phyloP scores from a whole-genome alignment of 441 rosid species.

The Theobroma grandiflorum region DNA sequence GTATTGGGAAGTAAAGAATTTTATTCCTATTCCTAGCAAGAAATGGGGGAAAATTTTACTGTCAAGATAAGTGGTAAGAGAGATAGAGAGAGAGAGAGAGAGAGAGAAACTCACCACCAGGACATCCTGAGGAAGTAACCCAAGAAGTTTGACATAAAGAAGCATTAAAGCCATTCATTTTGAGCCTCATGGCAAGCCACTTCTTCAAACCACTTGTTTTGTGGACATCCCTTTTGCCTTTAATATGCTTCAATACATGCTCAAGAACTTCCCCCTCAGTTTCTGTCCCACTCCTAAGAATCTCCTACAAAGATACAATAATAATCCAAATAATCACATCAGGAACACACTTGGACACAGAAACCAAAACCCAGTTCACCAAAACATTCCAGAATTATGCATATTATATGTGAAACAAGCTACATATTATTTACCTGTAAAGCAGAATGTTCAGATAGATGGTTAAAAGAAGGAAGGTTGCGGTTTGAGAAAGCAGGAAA shows the following conservation, averaged over 20 bases:
- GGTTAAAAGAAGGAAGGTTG: conserved; percentile 26
- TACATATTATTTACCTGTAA: conserved; percentile 40
- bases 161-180: conserved; percentile 55
- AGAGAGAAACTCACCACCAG: conserved; percentile 47
- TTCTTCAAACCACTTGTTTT: conserved; percentile 38
- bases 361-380: background rate
- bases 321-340: background rate
- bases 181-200: conserved; percentile 48
- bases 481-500: conserved; percentile 32
- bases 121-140: conserved; percentile 55
- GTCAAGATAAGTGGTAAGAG: background rate
- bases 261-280: conserved; percentile 43
- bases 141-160: conserved; percentile 57
- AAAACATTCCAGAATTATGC: background rate
- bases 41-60: background rate
- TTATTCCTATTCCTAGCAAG: background rate
- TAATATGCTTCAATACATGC: conserved; percentile 44
- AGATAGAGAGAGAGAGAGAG: background rate
- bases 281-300: conserved; percentile 41
- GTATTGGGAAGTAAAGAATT: conserved; percentile 17
- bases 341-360: background rate
- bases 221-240: conserved; percentile 36
- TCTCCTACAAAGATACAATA: conserved; percentile 38
- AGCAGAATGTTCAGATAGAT: conserved; percentile 30
- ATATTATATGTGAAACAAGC: background rate